Base-by-base conservation (phyloP, 2,329 filamentous ascomycete species). In the Fusarium hainanense region DNA sequence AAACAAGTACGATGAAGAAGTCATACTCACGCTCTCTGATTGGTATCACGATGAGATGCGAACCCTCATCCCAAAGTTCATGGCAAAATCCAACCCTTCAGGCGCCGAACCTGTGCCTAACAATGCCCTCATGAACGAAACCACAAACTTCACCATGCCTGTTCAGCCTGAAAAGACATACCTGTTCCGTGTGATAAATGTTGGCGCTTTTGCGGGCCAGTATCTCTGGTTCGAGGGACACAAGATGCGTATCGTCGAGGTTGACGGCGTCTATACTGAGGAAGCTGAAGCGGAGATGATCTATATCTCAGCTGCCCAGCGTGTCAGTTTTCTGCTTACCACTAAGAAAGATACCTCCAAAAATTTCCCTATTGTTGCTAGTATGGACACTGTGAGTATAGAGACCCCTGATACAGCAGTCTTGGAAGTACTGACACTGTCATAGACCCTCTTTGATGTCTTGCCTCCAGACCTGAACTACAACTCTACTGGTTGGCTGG, bases 81-180 rank as follows among this genome's bases (percentile, higher is more conserved):
- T 88, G 75, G 82, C 75, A 77, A 86, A 87, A 69, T 77, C 75
- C 54, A 89, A 88, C 74, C 86, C 86, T 1, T 85, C 83, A 1
- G 87, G 86, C 28, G 86, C 86, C 4, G 87, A 92, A 74, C 90
- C 91, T 1, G 84, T 93, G 3, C 92, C 92, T 0, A 80, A 93
- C 41, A 83, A 88, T 7, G 88, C 89, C 3, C 82, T 94, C 44
- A 85, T 93, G 77, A 93, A 94, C 74, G 92, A 94, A 67, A 89
- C 88, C 0, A 84, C 86, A 61, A 86, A 90, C 58, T 78, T 89
- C 4, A 85, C 81, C 4, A 79, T 93, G 40, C 71, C 83, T 1
- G 86, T 94, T 5, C 72, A 89, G 69, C 88, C 92, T 0, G 86
- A 87, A 4, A 92, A 88, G 73, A 94, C 90, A 0, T 94, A 94